These are phyloP conservation scores for Fallopia convolvulus DNA, from an alignment of 148 eudicot species.

Conservation along the genomic window DNA sequence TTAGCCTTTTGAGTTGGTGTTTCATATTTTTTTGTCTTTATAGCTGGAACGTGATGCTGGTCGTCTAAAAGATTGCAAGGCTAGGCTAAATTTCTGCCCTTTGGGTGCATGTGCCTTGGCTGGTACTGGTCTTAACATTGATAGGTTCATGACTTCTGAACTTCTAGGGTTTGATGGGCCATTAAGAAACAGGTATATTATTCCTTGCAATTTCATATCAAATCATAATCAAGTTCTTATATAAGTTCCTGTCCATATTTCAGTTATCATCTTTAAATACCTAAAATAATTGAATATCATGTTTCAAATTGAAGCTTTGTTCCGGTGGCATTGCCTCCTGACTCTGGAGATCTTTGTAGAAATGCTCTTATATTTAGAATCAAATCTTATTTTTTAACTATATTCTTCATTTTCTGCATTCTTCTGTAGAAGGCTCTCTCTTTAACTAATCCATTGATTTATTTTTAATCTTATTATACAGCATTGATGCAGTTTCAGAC, in stretches of 20 bases:
- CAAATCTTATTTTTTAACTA: background rate
- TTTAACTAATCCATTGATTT: constrained; percentile 16
- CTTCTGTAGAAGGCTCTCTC: background rate
- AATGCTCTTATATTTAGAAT: background rate
- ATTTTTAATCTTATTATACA: constrained; percentile 30
- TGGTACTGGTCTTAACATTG: constrained; percentile 96
- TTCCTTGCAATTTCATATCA: background rate
- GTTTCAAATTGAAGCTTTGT: background rate
- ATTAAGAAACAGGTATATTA: constrained; percentile 78
- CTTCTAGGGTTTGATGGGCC: constrained; percentile 91
- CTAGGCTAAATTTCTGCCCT: constrained; percentile 81
- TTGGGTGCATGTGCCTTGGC: constrained; percentile 99
- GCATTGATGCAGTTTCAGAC: constrained; percentile 99
- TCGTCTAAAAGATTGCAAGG: constrained; percentile 78
- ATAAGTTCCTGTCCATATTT: background rate
- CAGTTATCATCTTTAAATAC: background rate
- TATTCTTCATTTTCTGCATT: background rate
- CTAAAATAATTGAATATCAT: background rate
- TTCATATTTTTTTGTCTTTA: constrained; percentile 9
- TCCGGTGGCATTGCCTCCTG: background rate
- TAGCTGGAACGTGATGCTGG: constrained; percentile 98
- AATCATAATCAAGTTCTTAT: background rate
- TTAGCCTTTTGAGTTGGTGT: background rate
- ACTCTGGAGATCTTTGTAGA: background rate
- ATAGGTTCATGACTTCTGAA: constrained; percentile 88